Percentiles rank a stretch among this genome's conserved stretches.
Evolutionary conservation across 2,329 filamentous ascomycete species (phyloP).

Genomic region (Lachnellula arida): DNA sequence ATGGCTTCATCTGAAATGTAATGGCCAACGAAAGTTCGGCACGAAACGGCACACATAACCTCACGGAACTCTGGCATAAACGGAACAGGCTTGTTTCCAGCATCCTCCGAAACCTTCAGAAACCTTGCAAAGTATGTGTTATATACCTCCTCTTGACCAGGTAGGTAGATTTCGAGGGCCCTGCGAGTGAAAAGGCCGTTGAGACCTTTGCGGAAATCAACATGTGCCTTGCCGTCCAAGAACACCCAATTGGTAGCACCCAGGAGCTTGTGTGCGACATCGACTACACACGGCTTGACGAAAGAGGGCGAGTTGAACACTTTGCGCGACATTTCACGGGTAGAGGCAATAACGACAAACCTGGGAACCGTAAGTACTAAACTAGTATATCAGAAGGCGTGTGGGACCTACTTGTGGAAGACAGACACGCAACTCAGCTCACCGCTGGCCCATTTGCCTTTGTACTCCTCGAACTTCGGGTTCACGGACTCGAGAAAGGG

Average conservation of each 20-base stretch:
- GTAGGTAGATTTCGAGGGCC: constrained; percentile 82
- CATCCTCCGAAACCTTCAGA: constrained; percentile 67
- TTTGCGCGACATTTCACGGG: constrained; percentile 91
- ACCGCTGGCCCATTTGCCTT: constrained; percentile 87
- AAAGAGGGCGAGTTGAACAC: constrained; percentile 90
- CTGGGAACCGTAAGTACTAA: constrained; percentile 40
- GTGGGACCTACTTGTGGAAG: constrained; percentile 84
- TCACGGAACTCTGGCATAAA: constrained; percentile 94
- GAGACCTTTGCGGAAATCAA: constrained; percentile 95
- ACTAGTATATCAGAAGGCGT: neutral
- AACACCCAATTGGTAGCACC: constrained; percentile 95
- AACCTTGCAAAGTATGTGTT: constrained; percentile 80
- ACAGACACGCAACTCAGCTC: constrained; percentile 95
- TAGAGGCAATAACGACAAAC: constrained; percentile 95
- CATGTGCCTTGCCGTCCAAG: constrained; percentile 88
- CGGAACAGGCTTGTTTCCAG: constrained; percentile 67
- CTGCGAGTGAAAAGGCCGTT: constrained; percentile 92
- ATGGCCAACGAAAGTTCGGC: constrained; percentile 94
- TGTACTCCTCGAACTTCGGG: constrained; percentile 87
- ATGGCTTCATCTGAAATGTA: constrained; percentile 88
- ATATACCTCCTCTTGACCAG: constrained; percentile 89
- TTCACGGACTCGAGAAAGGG: constrained; percentile 90
- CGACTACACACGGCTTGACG: constrained; percentile 95
- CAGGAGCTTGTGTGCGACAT: constrained; percentile 88
- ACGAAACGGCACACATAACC: constrained; percentile 89